These are phyloP conservation scores for Pythium aphanidermatum DNA, from an alignment of 352 stramenopile species.

Conservation along the genomic window DNA sequence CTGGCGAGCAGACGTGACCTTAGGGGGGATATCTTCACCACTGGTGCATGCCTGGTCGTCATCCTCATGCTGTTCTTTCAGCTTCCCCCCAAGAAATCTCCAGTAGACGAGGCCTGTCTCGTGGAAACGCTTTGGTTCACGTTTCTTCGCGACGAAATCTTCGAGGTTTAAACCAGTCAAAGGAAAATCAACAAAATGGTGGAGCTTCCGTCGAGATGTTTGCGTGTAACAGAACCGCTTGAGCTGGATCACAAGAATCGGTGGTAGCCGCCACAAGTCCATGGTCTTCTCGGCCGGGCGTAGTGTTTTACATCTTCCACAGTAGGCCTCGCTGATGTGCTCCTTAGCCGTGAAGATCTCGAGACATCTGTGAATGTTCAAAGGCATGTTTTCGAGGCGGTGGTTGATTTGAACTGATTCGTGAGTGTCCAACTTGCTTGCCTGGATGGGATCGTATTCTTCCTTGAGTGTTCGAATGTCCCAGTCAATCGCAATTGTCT, in stretches of 20 bases:
- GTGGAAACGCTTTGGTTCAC: conserved; percentile 31
- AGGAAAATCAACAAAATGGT: conserved; percentile 95
- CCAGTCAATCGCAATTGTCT: conserved; percentile 89
- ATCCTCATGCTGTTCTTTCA: conserved; percentile 22
- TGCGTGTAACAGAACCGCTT: conserved; percentile 99
- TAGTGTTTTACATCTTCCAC: conserved; percentile 84
- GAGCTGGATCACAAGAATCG: conserved; percentile 98
- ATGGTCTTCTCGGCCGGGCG: conserved; percentile 93
- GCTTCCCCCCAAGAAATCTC: conserved; percentile 70
- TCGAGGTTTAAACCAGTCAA: conserved; percentile 89
- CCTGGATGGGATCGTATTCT: conserved; percentile 82
- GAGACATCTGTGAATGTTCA: conserved; percentile 80
- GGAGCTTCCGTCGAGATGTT: conserved; percentile 90
- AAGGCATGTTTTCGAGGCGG: conserved; percentile 62
- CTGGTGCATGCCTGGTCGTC: neutral
- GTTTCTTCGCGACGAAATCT: conserved; percentile 67
- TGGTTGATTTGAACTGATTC: conserved; percentile 58
- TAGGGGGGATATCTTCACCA: neutral
- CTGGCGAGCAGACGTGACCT: neutral
- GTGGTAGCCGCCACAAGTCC: conserved; percentile 96
- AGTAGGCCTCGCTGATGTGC: conserved; percentile 75
- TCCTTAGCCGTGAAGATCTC: conserved; percentile 85
- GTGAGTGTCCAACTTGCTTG: conserved; percentile 72
- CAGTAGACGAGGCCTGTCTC: conserved; percentile 60
- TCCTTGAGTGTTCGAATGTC: conserved; percentile 83